Evolutionary conservation across 2,329 filamentous ascomycete genomes (phyloP).

Genomic region (Colletotrichum gigasporum): DNA sequence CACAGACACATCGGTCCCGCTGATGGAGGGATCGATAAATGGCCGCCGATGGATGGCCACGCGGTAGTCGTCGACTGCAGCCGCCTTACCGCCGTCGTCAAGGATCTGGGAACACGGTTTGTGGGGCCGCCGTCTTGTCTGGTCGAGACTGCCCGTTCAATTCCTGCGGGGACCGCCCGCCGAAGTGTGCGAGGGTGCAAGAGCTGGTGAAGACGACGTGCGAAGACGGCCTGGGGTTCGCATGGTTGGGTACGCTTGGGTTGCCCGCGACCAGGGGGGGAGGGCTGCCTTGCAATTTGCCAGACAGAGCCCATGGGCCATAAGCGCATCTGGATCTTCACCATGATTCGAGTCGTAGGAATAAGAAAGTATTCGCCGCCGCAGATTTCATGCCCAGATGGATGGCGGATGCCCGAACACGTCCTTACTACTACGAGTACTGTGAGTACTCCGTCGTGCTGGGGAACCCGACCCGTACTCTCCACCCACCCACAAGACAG

Average conservation of each 20-base stretch:
- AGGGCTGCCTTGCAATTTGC: slow-evolving; percentile 5
- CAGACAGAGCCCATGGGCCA: slow-evolving; percentile 10
- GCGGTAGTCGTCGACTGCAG: slow-evolving; percentile 32
- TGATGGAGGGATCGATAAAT: slow-evolving; percentile 21
- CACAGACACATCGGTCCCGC: slow-evolving; percentile 14
- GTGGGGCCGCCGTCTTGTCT: slow-evolving; percentile 25
- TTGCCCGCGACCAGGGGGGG: slow-evolving; percentile 9
- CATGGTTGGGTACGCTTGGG: slow-evolving; percentile 15
- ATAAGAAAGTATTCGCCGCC: slow-evolving; percentile 28
- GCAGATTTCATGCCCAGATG: slow-evolving; percentile 26
- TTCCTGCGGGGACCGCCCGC: slow-evolving; percentile 26
- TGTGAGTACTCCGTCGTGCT: slow-evolving; percentile 5
- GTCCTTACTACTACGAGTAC: too few relatives aligned
- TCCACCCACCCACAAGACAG: too few relatives aligned
- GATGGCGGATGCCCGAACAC: slow-evolving; percentile 6
- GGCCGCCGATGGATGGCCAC: slow-evolving; percentile 22
- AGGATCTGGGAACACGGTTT: slow-evolving; percentile 31
- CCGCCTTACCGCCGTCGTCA: slow-evolving; percentile 28
- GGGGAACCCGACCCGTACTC: slow-evolving; percentile 7
- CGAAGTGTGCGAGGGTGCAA: slow-evolving; percentile 13
- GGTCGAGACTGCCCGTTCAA: slow-evolving; percentile 15
- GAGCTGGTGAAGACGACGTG: slow-evolving; percentile 13
- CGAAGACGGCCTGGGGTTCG: not conserved
- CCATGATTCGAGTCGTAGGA: slow-evolving; percentile 26
- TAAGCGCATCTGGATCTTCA: slow-evolving; percentile 27